Evolutionary conservation across 108 stramenopile species (phyloP).

Genomic region (Nannochloropsis salina): DNA sequence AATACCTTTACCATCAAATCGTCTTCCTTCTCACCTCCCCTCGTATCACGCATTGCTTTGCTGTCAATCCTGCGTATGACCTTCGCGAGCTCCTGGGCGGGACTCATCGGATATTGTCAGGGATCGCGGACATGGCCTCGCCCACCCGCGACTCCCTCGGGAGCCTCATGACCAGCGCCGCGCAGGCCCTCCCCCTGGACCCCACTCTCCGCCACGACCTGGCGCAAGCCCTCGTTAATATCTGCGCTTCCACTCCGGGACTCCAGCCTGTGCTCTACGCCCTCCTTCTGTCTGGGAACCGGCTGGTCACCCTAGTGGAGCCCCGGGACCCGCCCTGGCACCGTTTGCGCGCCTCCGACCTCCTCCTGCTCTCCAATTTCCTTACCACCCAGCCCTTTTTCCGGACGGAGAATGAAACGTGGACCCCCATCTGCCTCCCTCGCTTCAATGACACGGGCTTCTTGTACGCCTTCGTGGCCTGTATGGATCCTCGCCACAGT

Average conservation of each 20-base stretch:
- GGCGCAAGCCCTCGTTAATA: constrained; percentile 22
- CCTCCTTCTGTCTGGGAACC: constrained; percentile 40
- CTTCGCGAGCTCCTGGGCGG: constrained; percentile 47
- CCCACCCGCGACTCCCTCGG: constrained; percentile 24
- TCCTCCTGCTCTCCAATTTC: constrained; percentile 41
- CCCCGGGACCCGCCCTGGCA: constrained; percentile 26
- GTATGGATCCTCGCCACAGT: constrained; percentile 21
- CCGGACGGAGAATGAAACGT: constrained; percentile 31
- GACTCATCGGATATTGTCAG: constrained; percentile 29
- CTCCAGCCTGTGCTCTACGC: constrained; percentile 31
- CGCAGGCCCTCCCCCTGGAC: constrained; percentile 33
- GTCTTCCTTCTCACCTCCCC: constrained; percentile 46
- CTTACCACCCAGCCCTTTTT: constrained; percentile 40
- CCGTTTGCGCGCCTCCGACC: constrained; percentile 37
- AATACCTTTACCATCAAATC: constrained; percentile 47
- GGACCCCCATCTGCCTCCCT: constrained; percentile 47
- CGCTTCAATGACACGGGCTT: constrained; percentile 43
- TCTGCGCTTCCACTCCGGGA: neutral
- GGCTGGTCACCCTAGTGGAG: constrained; percentile 40
- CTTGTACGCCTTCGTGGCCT: constrained; percentile 46
- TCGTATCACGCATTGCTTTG: constrained; percentile 29
- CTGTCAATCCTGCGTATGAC: constrained; percentile 34
- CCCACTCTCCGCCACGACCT: constrained; percentile 35
- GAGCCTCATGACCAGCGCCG: constrained; percentile 30
- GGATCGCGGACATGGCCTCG: constrained; percentile 30